Evolutionary conservation across 192 early-diverging fungal genomes (phyloP), one percentile per base, ranked within the genome.

Genomic region (Allomyces macrogynus): DNA sequence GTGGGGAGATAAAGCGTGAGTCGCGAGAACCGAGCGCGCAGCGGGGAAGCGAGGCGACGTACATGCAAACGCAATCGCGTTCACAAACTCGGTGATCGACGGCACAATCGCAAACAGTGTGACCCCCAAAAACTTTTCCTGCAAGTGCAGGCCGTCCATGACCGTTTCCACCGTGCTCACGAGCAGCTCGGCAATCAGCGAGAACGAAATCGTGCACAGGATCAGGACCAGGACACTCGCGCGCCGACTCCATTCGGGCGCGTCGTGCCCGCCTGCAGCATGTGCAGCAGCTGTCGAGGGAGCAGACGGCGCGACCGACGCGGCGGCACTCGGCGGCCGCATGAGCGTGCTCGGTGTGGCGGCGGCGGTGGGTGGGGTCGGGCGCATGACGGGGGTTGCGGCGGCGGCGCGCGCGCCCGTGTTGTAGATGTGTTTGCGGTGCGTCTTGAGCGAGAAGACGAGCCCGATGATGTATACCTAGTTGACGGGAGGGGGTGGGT

Each of bases 101-200:
- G 95, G 95, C 5, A 92, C 92, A 66, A 96, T 67, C 11, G 92
- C 90, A 78, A 98, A 95, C 64, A 98, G 71, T 2, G 95, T 98
- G 68, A 94, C 72, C 0, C 95, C 95, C 27, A 97, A 69, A 62
- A 91, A 84, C 71, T 97, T 97, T 66, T 92, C 88, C 69, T 82
- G 83, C 61, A 93, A 78, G 2, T 74, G 72, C 20, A 77, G 68
- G 23, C 75, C 77, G 64, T 82, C 80, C 68, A 92, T 74, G 12
- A 95, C 87, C 43, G 77, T 78, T 64, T 93, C 92, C 42, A 95
- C 87, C 60, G 83, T 87, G 64, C 82, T 78, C 8, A 98, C 89
- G 64, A 98, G 72, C 62, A 98, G 86, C 75, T 97, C 95, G 22
- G 95, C 92, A 69, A 97, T 85, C 64, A 94, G 72, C 11, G 85